Percentiles rank a stretch among this genome's conserved stretches.
Conservation (phyloP, 148 eudicot species). For the Rhododendron henanense region DNA sequence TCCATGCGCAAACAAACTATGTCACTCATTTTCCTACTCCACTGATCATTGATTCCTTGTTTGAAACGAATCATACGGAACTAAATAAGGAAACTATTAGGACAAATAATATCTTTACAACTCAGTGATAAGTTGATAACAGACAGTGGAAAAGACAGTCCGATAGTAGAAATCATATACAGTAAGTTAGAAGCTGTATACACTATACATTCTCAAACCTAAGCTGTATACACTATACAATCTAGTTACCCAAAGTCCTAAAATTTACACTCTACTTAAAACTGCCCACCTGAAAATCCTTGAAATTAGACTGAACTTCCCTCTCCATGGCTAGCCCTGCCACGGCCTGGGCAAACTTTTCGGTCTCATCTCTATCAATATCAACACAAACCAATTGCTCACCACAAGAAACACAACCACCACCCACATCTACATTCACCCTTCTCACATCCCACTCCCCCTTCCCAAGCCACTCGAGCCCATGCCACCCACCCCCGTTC, state of each 20-base stretch:
- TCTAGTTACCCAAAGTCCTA: background rate
- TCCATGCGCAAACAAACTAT: background rate
- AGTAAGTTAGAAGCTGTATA: background rate
- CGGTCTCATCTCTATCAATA: constrained; percentile 66
- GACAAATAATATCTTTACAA: background rate
- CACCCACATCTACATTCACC: constrained; percentile 36
- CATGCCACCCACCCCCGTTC: constrained; percentile 99
- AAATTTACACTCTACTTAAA: background rate
- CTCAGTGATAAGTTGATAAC: background rate
- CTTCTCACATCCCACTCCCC: constrained; percentile 66
- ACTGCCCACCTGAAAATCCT: constrained; percentile 63
- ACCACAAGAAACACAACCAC: constrained; percentile 55
- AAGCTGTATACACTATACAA: background rate
- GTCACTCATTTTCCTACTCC: background rate
- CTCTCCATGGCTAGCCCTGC: constrained; percentile 83
- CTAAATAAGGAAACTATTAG: background rate
- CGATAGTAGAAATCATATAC: background rate
- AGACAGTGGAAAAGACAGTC: background rate
- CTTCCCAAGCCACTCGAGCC: constrained; percentile 80
- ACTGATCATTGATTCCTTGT: background rate
- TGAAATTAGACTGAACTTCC: constrained; percentile 70
- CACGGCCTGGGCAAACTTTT: constrained; percentile 71
- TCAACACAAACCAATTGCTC: constrained; percentile 79
- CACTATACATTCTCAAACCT: background rate
- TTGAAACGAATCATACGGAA: background rate